Evolutionary conservation across 2,329 filamentous ascomycete species (phyloP).

Genomic region (Xylaria sp.): DNA sequence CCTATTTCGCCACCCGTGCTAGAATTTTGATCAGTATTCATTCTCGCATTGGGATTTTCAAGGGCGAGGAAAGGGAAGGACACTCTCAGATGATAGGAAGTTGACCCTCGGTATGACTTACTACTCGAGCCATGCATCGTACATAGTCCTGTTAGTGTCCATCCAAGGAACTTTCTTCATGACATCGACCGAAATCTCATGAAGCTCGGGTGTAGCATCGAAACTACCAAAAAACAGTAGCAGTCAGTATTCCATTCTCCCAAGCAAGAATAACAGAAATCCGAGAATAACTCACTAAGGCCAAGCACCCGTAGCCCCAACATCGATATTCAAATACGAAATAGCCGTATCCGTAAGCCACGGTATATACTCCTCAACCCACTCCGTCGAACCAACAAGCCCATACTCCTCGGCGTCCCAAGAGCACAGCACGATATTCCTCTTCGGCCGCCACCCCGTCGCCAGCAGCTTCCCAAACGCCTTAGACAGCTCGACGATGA

Average conservation of each 20-base stretch:
- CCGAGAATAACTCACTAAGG: constrained; percentile 53
- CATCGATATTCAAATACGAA: constrained; percentile 84
- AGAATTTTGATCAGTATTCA: background rate
- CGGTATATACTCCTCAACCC: constrained; percentile 84
- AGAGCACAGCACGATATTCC: constrained; percentile 80
- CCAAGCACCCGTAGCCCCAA: constrained; percentile 68
- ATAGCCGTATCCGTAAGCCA: constrained; percentile 79
- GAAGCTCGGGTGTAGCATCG: constrained; percentile 73
- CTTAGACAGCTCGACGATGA: constrained; percentile 78
- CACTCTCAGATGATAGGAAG: too few species aligned
- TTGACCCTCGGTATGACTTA: constrained; percentile 13
- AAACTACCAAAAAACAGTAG: constrained; percentile 45
- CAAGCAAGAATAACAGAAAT: background rate
- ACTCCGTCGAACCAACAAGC: constrained; percentile 82
- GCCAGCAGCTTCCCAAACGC: constrained; percentile 76
- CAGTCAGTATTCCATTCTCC: background rate
- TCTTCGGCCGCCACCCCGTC: constrained; percentile 81
- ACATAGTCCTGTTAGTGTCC: constrained; percentile 53
- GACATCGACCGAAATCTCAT: constrained; percentile 71
- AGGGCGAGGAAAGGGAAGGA: too few species aligned
- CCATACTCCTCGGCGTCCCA: constrained; percentile 85
- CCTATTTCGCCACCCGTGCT: constrained; percentile 59
- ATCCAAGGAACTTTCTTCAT: constrained; percentile 72
- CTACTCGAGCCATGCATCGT: constrained; percentile 55
- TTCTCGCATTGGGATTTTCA: too few species aligned